Evolutionary conservation across 306 rosid species (phyloP), one percentile per base, ranked within the genome.

Genomic region (Dryas drummondii): DNA sequence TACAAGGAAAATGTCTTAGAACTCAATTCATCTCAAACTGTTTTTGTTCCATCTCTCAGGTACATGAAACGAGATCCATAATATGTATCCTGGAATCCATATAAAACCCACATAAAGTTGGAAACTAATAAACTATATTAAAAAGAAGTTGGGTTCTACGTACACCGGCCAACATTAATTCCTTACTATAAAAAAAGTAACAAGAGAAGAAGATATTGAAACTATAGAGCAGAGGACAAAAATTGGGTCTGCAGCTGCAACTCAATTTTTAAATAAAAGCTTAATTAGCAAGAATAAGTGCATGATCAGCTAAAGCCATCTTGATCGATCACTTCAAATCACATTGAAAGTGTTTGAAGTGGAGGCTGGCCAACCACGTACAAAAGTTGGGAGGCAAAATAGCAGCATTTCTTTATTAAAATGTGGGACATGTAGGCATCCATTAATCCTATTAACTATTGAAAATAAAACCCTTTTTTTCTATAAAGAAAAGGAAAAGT

Each of bases 371-470:
- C n/a, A 56, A 58, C 56, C 68, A 46, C 22, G 22, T 22, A 22
- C n/a, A 14, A 46, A 72, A 57, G 47, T 72, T 46, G 56, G 6
- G n/a, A 12, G 76, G 55, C 56, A 12, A 15, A 19, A 54, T 15
- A 19, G 52, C 69, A 4, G 44, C 53, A 44, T 44, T 54, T 22
- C 54, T 44, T 56, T 55, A 12, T 19, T n/a, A 10, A 58, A 17
- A 61, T 37, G 51, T 40, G 51, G 26, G 61, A 50, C 75, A 42
- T 19, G 75, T 22, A 71, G 27, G 66, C 75, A 71, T 59, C 76
- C 76, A 72, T 27, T 72, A 3, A 58, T 46, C 55, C 57, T 7
- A 71, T 42, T 41, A 42, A 12, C 32, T 4, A 19, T 55, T 13
- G 13, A 19, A 53, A 42, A 19, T 9, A 12, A 47, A 45, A 19